Evolutionary conservation across 345 rosid genomes (phyloP).

Genomic region (Arabis hirsuta): DNA sequence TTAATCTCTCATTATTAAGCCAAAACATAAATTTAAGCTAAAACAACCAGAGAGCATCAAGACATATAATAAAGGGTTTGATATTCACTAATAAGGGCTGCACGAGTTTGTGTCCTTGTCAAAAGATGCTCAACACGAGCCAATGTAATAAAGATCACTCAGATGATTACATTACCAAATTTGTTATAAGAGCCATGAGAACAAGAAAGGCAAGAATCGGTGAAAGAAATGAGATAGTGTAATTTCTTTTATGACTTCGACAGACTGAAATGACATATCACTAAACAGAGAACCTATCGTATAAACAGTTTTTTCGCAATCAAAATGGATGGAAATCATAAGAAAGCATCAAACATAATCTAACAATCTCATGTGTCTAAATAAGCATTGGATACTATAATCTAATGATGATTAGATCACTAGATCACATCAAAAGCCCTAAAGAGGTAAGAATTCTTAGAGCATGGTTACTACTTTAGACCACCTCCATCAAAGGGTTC

Average conservation of each 20-base stretch:
- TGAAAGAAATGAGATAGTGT: slow-evolving; percentile 14
- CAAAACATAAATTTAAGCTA: slow-evolving; percentile 31
- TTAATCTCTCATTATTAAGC: slow-evolving; percentile 28
- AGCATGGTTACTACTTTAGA: slow-evolving; percentile 24
- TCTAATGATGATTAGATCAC: slow-evolving; percentile 23
- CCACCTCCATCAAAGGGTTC: too few species aligned
- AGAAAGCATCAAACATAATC: slow-evolving; percentile 45
- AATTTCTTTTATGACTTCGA: slow-evolving; percentile 26
- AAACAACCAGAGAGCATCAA: slow-evolving; percentile 35
- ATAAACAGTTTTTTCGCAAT: neutral
- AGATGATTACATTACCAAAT: slow-evolving; percentile 39
- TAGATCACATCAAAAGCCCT: slow-evolving; percentile 31
- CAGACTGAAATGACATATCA: slow-evolving; percentile 33
- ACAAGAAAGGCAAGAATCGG: slow-evolving; percentile 35
- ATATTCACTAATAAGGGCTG: slow-evolving; percentile 11
- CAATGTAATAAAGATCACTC: slow-evolving; percentile 22
- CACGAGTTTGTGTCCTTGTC: slow-evolving; percentile 26
- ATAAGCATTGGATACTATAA: slow-evolving; percentile 41
- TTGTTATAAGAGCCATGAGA: slow-evolving; percentile 33
- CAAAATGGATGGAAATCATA: slow-evolving; percentile 37
- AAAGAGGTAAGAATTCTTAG: slow-evolving; percentile 34
- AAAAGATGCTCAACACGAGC: slow-evolving; percentile 34
- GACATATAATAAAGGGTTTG: slow-evolving; percentile 21
- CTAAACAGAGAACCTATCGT: slow-evolving; percentile 29
- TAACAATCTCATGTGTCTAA: slow-evolving; percentile 43